phyloP scores from a whole-genome alignment of 371 early-diverging fungal genomes.

The Dichotomocladium elegans region DNA sequence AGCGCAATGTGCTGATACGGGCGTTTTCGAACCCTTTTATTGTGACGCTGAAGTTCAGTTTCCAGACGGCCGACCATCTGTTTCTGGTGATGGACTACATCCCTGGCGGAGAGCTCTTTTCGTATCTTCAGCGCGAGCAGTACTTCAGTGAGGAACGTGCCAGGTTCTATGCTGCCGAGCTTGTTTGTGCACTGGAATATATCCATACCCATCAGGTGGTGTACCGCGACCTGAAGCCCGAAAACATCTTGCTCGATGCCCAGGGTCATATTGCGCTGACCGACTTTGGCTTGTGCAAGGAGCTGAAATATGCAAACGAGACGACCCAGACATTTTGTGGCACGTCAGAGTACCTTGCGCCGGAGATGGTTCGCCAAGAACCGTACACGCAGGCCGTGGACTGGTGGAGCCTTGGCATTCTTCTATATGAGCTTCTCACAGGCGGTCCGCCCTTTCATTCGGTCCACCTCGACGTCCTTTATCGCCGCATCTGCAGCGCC shows the following conservation, averaged over 20 bases:
- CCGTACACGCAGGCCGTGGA: constrained; percentile 82
- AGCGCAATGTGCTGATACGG: constrained; percentile 77
- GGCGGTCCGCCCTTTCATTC: constrained; percentile 90
- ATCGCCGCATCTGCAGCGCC: constrained; percentile 72
- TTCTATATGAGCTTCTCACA: constrained; percentile 89
- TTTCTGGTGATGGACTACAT: constrained; percentile 80
- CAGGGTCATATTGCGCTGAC: constrained; percentile 77
- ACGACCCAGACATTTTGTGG: constrained; percentile 78
- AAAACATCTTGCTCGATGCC: constrained; percentile 61
- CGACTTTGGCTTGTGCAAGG: constrained; percentile 80
- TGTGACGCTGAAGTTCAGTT: constrained; percentile 67
- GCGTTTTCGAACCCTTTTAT: constrained; percentile 61
- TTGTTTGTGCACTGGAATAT: constrained; percentile 67
- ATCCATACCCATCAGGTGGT: constrained; percentile 69
- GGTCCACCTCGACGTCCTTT: constrained; percentile 77
- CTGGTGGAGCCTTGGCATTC: constrained; percentile 98
- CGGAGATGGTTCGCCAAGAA: constrained; percentile 81
- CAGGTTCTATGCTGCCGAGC: constrained; percentile 70
- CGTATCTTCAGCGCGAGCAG: constrained; percentile 56
- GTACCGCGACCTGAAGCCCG: constrained; percentile 66
- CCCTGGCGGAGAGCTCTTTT: constrained; percentile 77
- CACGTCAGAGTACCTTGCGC: constrained; percentile 97
- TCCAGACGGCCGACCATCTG: constrained; percentile 65
- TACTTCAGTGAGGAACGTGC: constrained; percentile 62
- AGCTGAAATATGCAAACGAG: constrained; percentile 45